Base-by-base conservation (phyloP, 371 early-diverging fungal species). In the Quaeritorhiza haematococci region DNA sequence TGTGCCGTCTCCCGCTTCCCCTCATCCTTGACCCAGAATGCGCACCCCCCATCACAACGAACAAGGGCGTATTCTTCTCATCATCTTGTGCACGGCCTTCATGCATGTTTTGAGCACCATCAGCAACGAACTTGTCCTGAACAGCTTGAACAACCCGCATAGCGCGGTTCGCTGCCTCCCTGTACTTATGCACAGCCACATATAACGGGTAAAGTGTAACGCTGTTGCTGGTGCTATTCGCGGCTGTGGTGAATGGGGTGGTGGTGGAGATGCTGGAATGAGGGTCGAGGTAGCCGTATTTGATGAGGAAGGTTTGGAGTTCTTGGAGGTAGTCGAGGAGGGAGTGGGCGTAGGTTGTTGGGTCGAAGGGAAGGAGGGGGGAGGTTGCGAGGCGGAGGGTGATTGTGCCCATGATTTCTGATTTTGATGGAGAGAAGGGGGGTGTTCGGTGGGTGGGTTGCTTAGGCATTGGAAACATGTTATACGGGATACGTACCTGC, bases 291-390 rank as follows among this genome's bases (percentile, higher is more conserved):
- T 38, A n/a, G 38, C 13, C 13, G 10, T 10, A 10, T 38, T 38
- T 38, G 38, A 38, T 10, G 13, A 38, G 38, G 13, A 38, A 38
- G 38, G 10, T 28, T 21, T 35, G 6, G n/a, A 54, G 17, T 6
- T 54, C 51, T 41, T 7, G 17, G 10, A 35, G n/a, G 24, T 54
- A 54, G 10, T 13, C 24, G 19, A 17, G 19, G 43, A 62, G 49
- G 10, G 56, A 41, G 23, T 50, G 17, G 4, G 46, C 53, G 49
- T 62, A 62, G n/a, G 51, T 17, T 1, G 19, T 19, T 23, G 32
- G 41, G 26, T 62, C 62, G 46, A 62, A 62, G n/a, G 62, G 59
- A 15, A 62, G 45, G 15, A 53, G 34, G n/a, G 46, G 48, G 29
- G 8, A 6, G 8, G 7, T 4, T 17, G 41, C 50, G 34, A 62